phyloP scores from a whole-genome alignment of 352 stramenopile genomes.

The Phytophthora meadii region DNA sequence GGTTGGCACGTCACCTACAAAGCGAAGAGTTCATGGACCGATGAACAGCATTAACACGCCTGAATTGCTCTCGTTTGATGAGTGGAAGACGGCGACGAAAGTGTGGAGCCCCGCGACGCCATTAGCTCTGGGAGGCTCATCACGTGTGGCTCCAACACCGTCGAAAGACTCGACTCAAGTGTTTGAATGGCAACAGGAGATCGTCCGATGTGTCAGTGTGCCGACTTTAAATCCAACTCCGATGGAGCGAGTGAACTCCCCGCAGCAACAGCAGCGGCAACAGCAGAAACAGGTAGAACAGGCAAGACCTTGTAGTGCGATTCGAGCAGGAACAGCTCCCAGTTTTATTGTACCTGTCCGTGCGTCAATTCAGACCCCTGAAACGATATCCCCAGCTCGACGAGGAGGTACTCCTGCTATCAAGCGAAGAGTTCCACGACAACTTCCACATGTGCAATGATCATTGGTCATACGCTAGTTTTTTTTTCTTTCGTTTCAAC shows the following conservation, averaged over 20 bases:
- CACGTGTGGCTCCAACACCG: constrained; percentile 35
- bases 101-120: constrained; percentile 49
- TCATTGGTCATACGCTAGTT: neutral
- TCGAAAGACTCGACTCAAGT: constrained; percentile 36
- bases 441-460: constrained; percentile 37
- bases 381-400: neutral
- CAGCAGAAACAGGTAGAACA: constrained; percentile 10
- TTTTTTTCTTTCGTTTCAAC: no score
- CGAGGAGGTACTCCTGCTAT: constrained; percentile 31
- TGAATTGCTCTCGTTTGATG: constrained; percentile 52
- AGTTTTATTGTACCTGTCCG: neutral
- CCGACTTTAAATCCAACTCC: constrained; percentile 60
- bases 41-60: constrained; percentile 18
- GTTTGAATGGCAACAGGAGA: constrained; percentile 41
- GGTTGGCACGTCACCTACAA: constrained; percentile 6
- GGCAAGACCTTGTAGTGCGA: neutral
- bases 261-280: constrained; percentile 20
- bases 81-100: constrained; percentile 64
- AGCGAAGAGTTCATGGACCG: constrained; percentile 13
- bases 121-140: constrained; percentile 21
- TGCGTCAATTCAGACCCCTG: constrained; percentile 3
- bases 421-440: constrained; percentile 23
- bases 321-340: constrained; percentile 22
- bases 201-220: constrained; percentile 61
- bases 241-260: constrained; percentile 58